Percentiles rank a stretch among this genome's conserved stretches.
Evolutionary conservation across 1,284 basidiomycete species (phyloP).

Genomic region (Moesziomyces aphidis): DNA sequence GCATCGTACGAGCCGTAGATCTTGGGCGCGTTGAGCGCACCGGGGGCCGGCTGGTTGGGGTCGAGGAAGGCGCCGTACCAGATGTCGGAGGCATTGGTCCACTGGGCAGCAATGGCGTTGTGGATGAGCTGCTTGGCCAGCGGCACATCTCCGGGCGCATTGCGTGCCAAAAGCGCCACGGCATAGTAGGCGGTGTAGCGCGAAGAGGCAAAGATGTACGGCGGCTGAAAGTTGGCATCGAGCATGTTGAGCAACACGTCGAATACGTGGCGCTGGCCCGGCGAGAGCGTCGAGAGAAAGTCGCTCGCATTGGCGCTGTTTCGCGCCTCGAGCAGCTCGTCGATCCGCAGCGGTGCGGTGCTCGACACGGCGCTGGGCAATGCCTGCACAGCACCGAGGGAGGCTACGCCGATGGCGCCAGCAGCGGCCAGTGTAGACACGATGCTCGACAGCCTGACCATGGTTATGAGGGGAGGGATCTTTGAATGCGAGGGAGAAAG

Average conservation of each 20-base stretch:
- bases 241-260: conserved; percentile 18
- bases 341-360: conserved; percentile 5
- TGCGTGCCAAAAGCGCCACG: conserved; percentile 31
- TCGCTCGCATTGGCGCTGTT: conserved; percentile 10
- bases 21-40: conserved; percentile 30
- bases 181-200: conserved; percentile 41
- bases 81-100: conserved; percentile 26
- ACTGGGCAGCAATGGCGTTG: conserved; percentile 25
- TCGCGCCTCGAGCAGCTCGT: conserved; percentile 15
- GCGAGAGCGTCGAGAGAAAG: conserved; percentile 26
- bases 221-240: conserved; percentile 29
- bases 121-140: conserved; percentile 30
- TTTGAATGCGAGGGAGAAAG: neutral
- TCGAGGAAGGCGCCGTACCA: conserved; percentile 44
- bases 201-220: conserved; percentile 33
- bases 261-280: conserved; percentile 30
- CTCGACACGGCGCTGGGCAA: conserved; percentile 2
- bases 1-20: conserved; percentile 40
- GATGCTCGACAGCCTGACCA: conserved; percentile 21
- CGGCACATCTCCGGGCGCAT: conserved; percentile 27
- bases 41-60: conserved; percentile 25
- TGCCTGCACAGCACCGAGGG: conserved; percentile 7
- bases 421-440: conserved; percentile 10
- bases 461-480: neutral
- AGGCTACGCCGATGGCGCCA: conserved; percentile 5